Conservation (phyloP, 352 stramenopile species). For the Aphanomyces invadans region DNA sequence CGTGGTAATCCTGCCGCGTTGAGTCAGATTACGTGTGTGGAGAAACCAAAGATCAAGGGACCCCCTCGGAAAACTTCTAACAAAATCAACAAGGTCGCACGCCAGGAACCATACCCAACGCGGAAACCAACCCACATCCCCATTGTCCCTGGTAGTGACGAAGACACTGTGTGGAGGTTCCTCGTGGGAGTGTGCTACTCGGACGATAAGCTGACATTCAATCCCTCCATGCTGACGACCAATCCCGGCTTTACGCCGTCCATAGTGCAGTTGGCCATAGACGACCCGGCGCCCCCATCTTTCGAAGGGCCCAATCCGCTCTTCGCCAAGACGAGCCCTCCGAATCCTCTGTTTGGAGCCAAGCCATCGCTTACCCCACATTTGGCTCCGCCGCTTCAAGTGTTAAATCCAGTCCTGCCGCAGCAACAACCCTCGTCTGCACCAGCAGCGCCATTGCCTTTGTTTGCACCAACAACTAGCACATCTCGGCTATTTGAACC, state of each 20-base stretch:
- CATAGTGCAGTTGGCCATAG: slow-evolving; percentile 14
- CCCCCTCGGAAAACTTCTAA: slow-evolving; percentile 10
- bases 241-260: slow-evolving; percentile 22
- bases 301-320: slow-evolving; percentile 6
- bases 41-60: slow-evolving; percentile 36
- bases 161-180: slow-evolving; percentile 21
- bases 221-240: neutral
- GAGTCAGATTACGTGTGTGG: slow-evolving; percentile 46
- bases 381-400: neutral
- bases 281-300: neutral
- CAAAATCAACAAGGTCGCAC: slow-evolving; percentile 7
- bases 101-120: neutral
- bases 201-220: slow-evolving; percentile 6
- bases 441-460: neutral
- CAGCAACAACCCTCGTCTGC: too few species aligned
- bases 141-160: slow-evolving; percentile 10
- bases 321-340: neutral
- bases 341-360: neutral
- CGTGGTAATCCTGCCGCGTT: slow-evolving; percentile 41
- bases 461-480: neutral
- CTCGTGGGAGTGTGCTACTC: slow-evolving; percentile 13
- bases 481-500: neutral
- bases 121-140: neutral
- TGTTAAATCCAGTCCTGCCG: neutral
- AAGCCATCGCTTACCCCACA: neutral